These are phyloP conservation scores for Calocera viscosa DNA, from an alignment of 768 basidiomycete genomes.

Conservation along the genomic window DNA sequence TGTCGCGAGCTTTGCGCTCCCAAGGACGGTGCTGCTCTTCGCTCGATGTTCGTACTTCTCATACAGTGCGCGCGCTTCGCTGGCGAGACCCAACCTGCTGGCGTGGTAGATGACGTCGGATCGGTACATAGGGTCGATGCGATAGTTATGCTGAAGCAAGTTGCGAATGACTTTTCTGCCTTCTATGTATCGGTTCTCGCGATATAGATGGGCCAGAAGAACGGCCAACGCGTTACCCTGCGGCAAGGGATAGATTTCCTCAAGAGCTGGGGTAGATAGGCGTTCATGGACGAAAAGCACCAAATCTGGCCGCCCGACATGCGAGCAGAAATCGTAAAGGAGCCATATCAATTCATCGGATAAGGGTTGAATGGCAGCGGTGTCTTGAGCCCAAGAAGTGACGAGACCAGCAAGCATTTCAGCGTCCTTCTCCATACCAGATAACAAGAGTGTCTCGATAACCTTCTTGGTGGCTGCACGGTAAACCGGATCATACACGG, in stretches of 20 bases:
- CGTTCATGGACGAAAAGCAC: neutral
- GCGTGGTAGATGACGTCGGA: constrained; percentile 37
- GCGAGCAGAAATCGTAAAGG: neutral
- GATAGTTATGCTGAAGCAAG: constrained; percentile 32
- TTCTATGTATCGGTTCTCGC: constrained; percentile 32
- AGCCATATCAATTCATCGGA: neutral
- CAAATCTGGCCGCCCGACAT: neutral
- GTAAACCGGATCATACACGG: neutral
- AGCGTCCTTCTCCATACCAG: neutral
- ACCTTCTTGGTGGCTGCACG: neutral
- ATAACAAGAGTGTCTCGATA: neutral
- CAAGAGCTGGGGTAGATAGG: neutral
- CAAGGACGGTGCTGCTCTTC: constrained; percentile 33
- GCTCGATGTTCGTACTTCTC: constrained; percentile 38
- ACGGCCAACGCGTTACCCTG: constrained; percentile 35
- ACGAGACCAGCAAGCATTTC: neutral
- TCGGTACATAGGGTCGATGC: constrained; percentile 36
- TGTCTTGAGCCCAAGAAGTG: neutral
- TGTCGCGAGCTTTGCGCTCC: constrained; percentile 35
- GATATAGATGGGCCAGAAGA: constrained; percentile 40
- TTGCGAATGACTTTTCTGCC: constrained; percentile 41
- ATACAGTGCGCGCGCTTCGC: constrained; percentile 44
- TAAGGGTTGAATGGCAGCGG: neutral
- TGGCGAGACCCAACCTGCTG: constrained; percentile 39
- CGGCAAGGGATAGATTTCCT: constrained; percentile 38